phyloP scores from a whole-genome alignment of 2,329 filamentous ascomycete genomes.

The Botrytis sinoallii region DNA sequence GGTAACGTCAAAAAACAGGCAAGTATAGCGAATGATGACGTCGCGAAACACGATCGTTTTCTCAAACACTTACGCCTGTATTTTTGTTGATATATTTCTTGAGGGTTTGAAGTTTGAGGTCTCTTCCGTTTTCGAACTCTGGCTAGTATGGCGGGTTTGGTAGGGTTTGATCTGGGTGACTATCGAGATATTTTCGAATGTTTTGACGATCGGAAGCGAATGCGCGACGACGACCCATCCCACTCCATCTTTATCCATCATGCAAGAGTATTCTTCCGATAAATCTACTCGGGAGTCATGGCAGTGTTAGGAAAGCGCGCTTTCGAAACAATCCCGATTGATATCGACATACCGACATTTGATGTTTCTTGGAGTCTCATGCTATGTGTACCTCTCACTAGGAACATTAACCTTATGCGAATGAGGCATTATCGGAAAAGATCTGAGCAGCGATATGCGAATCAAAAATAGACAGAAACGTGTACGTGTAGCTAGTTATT shows the following conservation, averaged over 20 bases:
- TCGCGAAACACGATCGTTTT: neutral
- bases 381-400: neutral
- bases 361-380: neutral
- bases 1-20: neutral
- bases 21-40: neutral
- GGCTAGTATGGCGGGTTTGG: neutral
- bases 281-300: neutral
- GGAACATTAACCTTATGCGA: neutral
- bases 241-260: neutral
- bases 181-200: neutral
- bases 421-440: neutral
- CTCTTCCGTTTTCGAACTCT: neutral
- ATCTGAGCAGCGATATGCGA: neutral
- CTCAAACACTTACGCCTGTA: neutral
- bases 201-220: neutral
- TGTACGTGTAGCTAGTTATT: neutral
- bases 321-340: neutral
- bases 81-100: neutral
- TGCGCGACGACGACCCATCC: neutral
- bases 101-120: neutral
- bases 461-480: neutral
- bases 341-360: neutral
- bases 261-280: neutral
- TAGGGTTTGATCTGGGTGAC: neutral
- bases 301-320: neutral